Evolutionary conservation across 2,329 filamentous ascomycete species (phyloP).

Genomic region (Cylindrodendrum hubeiense): DNA sequence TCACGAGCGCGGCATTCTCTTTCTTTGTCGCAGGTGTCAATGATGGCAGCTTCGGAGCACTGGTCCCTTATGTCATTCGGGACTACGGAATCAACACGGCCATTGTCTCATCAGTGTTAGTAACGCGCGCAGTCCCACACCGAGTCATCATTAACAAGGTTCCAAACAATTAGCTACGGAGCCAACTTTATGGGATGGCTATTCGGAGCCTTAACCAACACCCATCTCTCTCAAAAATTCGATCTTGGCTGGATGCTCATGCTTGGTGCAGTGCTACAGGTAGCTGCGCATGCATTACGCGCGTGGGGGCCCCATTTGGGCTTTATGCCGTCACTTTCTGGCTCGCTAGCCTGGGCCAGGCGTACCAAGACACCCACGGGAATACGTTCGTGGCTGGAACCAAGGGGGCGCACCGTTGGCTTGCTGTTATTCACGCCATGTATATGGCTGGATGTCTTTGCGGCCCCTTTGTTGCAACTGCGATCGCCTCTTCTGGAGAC

Average conservation of each 20-base stretch:
- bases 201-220: slow-evolving; percentile 68
- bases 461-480: slow-evolving; percentile 66
- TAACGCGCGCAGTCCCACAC: not conserved
- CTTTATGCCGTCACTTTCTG: slow-evolving; percentile 70
- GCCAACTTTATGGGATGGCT: slow-evolving; percentile 72
- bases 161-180: slow-evolving; percentile 56
- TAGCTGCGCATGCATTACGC: slow-evolving; percentile 65
- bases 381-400: slow-evolving; percentile 71
- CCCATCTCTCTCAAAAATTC: slow-evolving; percentile 63
- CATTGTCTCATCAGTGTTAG: slow-evolving; percentile 63
- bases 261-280: slow-evolving; percentile 67
- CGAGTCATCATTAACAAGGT: not conserved
- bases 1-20: slow-evolving; percentile 68
- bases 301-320: slow-evolving; percentile 69
- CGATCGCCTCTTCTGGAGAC: slow-evolving; percentile 56
- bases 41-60: slow-evolving; percentile 72
- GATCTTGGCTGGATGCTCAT: slow-evolving; percentile 68
- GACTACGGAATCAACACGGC: slow-evolving; percentile 67
- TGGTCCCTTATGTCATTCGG: slow-evolving; percentile 73
- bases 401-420: slow-evolving; percentile 67
- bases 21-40: slow-evolving; percentile 76
- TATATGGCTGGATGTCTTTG: slow-evolving; percentile 69
- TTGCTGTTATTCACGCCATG: slow-evolving; percentile 74
- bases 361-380: slow-evolving; percentile 72
- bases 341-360: slow-evolving; percentile 69